A percentile compares a stretch with the other conserved stretches of the same genome.
Conservation (phyloP, 805 yeast species). For the Wickerhamiella sorbophila region DNA sequence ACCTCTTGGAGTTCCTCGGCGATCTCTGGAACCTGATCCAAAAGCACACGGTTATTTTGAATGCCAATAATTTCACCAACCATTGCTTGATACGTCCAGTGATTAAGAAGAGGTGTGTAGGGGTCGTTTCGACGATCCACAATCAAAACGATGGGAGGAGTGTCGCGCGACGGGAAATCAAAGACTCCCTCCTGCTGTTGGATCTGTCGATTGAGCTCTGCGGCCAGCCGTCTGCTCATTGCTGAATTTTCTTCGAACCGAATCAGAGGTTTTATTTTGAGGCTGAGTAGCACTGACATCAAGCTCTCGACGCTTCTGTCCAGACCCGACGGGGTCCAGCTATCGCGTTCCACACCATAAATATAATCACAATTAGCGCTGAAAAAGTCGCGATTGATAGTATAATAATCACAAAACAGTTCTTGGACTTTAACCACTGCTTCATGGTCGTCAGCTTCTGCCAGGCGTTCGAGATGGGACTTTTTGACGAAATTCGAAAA, state of each 20-base stretch:
- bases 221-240: slow-evolving; percentile 52
- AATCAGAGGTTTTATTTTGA: slow-evolving; percentile 61
- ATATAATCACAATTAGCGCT: slow-evolving; percentile 26
- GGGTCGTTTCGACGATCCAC: slow-evolving; percentile 85
- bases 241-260: slow-evolving; percentile 60
- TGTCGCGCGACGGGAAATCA: slow-evolving; percentile 49
- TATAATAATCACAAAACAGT: slow-evolving; percentile 68
- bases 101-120: slow-evolving; percentile 76
- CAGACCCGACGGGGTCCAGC: slow-evolving; percentile 36
- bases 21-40: slow-evolving; percentile 41
- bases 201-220: slow-evolving; percentile 35
- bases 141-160: slow-evolving; percentile 59
- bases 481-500: slow-evolving; percentile 68
- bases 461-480: slow-evolving; percentile 67
- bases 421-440: slow-evolving; percentile 65
- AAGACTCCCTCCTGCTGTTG: slow-evolving; percentile 37
- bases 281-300: slow-evolving; percentile 47
- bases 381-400: slow-evolving; percentile 57
- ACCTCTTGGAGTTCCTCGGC: slow-evolving; percentile 47
- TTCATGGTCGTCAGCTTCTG: slow-evolving; percentile 83
- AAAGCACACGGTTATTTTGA: slow-evolving; percentile 60
- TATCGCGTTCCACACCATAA: slow-evolving; percentile 23
- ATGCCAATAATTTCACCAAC: slow-evolving; percentile 85
- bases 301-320: slow-evolving; percentile 33
- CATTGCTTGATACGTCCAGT: slow-evolving; percentile 99